These are phyloP conservation scores for Pythium scleroteichum DNA, from an alignment of 352 stramenopile species.

Conservation along the genomic window DNA sequence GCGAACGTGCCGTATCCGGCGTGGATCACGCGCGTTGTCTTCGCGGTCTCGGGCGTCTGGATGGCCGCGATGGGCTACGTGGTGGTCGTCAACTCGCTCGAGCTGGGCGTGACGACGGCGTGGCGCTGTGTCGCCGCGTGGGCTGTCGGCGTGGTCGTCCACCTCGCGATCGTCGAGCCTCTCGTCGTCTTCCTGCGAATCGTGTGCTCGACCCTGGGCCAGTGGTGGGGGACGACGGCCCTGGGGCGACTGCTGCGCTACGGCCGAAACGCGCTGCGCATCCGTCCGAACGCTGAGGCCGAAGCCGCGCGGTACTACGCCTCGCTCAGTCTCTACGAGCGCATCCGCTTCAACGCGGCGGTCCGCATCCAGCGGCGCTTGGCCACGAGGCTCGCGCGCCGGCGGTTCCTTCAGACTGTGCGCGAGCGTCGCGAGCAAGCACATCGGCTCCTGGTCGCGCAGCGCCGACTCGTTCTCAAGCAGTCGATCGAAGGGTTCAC, in stretches of 20 bases:
- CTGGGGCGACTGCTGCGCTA: slow-evolving; percentile 44
- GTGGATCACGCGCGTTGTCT: slow-evolving; percentile 63
- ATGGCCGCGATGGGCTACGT: slow-evolving; percentile 42
- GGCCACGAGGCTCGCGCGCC: slow-evolving; percentile 50
- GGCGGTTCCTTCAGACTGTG: slow-evolving; percentile 50
- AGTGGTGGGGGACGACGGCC: slow-evolving; percentile 57
- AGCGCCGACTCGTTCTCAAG: slow-evolving; percentile 44
- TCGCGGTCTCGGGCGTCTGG: slow-evolving; percentile 45
- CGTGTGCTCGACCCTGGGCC: slow-evolving; percentile 46
- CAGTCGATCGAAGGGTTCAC: slow-evolving; percentile 64
- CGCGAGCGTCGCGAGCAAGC: slow-evolving; percentile 44
- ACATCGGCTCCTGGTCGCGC: slow-evolving; percentile 38
- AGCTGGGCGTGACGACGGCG: slow-evolving; percentile 47
- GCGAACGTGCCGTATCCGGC: slow-evolving; percentile 60
- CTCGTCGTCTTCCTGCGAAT: slow-evolving; percentile 50
- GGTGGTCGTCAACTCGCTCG: slow-evolving; percentile 43
- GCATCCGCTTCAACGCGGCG: slow-evolving; percentile 64
- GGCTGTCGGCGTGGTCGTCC: slow-evolving; percentile 43
- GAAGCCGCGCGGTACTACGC: slow-evolving; percentile 37
- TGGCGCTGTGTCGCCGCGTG: slow-evolving; percentile 58
- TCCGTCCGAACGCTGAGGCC: slow-evolving; percentile 37
- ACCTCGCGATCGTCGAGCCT: slow-evolving; percentile 55
- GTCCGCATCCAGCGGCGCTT: slow-evolving; percentile 67
- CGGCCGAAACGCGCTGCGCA: slow-evolving; percentile 48
- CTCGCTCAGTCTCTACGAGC: slow-evolving; percentile 67